Conservation (phyloP, 345 rosid genomes). For the Boechera divaricarpa region DNA sequence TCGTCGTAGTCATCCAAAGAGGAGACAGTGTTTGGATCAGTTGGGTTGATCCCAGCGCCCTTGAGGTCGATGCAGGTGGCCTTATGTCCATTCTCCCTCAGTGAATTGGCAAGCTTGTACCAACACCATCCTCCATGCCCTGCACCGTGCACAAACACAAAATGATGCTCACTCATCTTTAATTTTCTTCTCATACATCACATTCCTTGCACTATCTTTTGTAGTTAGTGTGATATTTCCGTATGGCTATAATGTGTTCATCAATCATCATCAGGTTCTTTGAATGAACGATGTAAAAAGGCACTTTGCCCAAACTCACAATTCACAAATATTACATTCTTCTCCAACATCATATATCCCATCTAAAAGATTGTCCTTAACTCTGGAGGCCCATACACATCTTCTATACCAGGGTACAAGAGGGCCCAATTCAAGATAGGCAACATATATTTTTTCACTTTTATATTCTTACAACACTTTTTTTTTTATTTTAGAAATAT, state of each 20-base stretch:
- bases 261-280: slow-evolving; percentile 21
- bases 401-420: neutral
- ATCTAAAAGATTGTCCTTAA: slow-evolving; percentile 5
- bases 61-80: slow-evolving; percentile 57
- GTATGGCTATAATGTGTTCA: slow-evolving; percentile 31
- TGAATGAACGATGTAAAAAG: slow-evolving; percentile 13
- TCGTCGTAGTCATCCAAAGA: slow-evolving; percentile 51
- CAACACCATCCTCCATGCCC: slow-evolving; percentile 64
- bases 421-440: slow-evolving; percentile 6
- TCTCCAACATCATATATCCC: slow-evolving; percentile 15
- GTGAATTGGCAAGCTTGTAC: slow-evolving; percentile 51
- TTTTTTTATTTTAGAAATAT: neutral
- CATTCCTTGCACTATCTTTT: neutral
- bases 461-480: no score
- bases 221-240: slow-evolving; percentile 17
- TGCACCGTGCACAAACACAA: slow-evolving; percentile 55
- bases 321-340: neutral
- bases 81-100: slow-evolving; percentile 49
- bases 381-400: slow-evolving; percentile 26
- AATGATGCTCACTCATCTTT: slow-evolving; percentile 42
- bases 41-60: slow-evolving; percentile 49
- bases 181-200: slow-evolving; percentile 5
- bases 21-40: slow-evolving; percentile 50
- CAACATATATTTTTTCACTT: neutral
- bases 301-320: slow-evolving; percentile 3